phyloP scores from a whole-genome alignment of 75 land plant species.

The Pinus tabuliformis region DNA sequence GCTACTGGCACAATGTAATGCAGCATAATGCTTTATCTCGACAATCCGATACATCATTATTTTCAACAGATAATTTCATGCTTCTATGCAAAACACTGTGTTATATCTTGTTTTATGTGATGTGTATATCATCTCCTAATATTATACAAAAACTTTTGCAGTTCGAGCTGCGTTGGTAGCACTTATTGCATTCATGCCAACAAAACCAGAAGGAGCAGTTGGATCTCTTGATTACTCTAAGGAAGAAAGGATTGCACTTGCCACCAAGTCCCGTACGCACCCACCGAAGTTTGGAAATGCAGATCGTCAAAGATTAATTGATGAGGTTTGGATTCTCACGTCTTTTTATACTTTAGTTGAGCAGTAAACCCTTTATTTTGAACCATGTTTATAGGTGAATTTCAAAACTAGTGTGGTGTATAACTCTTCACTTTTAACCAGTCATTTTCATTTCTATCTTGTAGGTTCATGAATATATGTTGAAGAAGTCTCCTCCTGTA shows the following conservation, averaged over 20 bases:
- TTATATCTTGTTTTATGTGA: background rate
- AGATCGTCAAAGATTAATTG: conserved; percentile 87
- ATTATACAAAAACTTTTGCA: conserved; percentile 21
- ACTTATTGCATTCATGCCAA: conserved; percentile 98
- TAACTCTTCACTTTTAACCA: background rate
- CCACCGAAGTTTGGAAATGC: conserved; percentile 80
- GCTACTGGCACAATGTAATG: background rate
- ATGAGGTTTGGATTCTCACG: conserved; percentile 64
- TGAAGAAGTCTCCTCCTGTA: conserved; percentile 57
- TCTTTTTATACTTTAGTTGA: background rate
- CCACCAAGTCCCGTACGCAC: conserved; percentile 81
- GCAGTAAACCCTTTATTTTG: background rate
- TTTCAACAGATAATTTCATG: too few species aligned
- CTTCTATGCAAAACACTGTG: background rate
- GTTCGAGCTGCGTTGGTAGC: conserved; percentile 97
- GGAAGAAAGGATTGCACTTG: conserved; percentile 86
- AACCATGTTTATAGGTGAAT: background rate
- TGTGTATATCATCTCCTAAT: background rate
- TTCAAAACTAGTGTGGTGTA: background rate
- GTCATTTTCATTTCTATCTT: background rate
- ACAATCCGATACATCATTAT: background rate
- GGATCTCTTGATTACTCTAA: conserved; percentile 92
- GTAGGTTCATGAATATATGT: conserved; percentile 77
- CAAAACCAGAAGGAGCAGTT: conserved; percentile 87
- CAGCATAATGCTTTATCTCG: background rate